Evolutionary conservation across 768 basidiomycete genomes (phyloP).

Genomic region (Russula sp.): DNA sequence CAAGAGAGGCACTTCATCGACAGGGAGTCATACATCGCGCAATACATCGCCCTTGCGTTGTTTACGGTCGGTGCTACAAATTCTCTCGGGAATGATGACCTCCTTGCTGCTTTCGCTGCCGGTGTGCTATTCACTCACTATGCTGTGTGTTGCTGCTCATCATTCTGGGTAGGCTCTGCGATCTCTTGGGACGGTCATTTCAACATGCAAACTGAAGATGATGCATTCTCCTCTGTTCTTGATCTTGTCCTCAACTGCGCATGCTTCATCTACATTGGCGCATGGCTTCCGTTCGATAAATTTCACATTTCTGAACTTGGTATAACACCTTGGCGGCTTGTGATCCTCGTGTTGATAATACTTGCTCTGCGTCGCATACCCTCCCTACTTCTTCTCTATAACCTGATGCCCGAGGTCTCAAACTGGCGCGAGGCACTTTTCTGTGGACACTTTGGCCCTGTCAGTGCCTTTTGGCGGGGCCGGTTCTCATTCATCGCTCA

Average conservation of each 20-base stretch:
- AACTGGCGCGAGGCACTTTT: constrained; percentile 86
- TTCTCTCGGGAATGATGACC: constrained; percentile 78
- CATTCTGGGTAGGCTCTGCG: constrained; percentile 57
- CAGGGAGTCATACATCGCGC: constrained; percentile 82
- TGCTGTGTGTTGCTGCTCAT: background rate
- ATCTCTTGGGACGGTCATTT: constrained; percentile 91
- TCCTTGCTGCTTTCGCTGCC: constrained; percentile 84
- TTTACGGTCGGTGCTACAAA: constrained; percentile 76
- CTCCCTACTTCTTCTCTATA: constrained; percentile 66
- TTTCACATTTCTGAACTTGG: constrained; percentile 55
- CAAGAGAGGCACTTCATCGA: constrained; percentile 61
- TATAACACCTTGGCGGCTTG: constrained; percentile 64
- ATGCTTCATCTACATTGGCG: constrained; percentile 82
- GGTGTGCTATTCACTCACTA: constrained; percentile 36
- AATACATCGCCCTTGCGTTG: constrained; percentile 68
- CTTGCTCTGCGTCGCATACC: constrained; percentile 79
- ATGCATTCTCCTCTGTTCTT: constrained; percentile 84
- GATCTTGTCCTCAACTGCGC: constrained; percentile 80
- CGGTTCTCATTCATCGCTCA: background rate
- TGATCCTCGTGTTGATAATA: constrained; percentile 60
- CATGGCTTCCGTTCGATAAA: constrained; percentile 67
- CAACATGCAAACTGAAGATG: constrained; percentile 74
- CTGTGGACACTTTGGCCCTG: constrained; percentile 79
- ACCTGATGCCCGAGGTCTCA: constrained; percentile 80
- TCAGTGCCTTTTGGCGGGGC: constrained; percentile 19